Base-by-base conservation (phyloP, 345 rosid genomes). In the Ceriops tagal region DNA sequence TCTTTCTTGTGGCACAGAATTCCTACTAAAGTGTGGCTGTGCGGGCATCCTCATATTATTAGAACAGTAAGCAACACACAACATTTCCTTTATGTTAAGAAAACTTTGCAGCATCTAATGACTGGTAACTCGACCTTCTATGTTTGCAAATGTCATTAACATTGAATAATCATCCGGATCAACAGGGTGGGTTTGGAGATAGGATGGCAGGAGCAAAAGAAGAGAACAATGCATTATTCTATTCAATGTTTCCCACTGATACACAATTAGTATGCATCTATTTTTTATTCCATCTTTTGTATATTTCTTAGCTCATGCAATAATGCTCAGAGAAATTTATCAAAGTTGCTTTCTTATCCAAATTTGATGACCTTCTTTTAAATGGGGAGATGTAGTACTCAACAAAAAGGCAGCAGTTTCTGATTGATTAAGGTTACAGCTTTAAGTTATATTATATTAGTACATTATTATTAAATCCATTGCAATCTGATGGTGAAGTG, bases 121-220 rank as follows among this genome's bases (percentile, higher is more conserved):
- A 2, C 16, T 39, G 0, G 1, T 11, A 9, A 39, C 49, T 43
- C 13, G 18, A 43, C 18, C 49, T 13, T 3, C 49, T 43, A 43
- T 43, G 18, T 3, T 43, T 43, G 5, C 18, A 43, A 3, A 11
- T 13, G 49, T 39, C 49, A 43, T 43, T 13, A 13, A 43, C 49
- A 43, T 43, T 13, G 49, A 43, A 43, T 43, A 15, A 11, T 3
- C 51, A 22, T 18, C 31, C 60, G 62, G 59, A 62, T 71, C 21
- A 28, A 75, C 83, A 89, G 97, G 99, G 98, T 75, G 92, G 87
- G 73, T 84, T 78, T 39, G 89, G 92, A 86, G 99, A 95, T 81
- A 87, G 99, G 81, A 84, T 88, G 93, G 96, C 98, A 15, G 98
- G 98, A 72, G 97, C 98, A 51, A 92, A 87, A 85, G 97, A 92